These are phyloP conservation scores for Stachybotrys chartarum DNA, from an alignment of 2,329 filamentous ascomycete species.

Conservation along the genomic window DNA sequence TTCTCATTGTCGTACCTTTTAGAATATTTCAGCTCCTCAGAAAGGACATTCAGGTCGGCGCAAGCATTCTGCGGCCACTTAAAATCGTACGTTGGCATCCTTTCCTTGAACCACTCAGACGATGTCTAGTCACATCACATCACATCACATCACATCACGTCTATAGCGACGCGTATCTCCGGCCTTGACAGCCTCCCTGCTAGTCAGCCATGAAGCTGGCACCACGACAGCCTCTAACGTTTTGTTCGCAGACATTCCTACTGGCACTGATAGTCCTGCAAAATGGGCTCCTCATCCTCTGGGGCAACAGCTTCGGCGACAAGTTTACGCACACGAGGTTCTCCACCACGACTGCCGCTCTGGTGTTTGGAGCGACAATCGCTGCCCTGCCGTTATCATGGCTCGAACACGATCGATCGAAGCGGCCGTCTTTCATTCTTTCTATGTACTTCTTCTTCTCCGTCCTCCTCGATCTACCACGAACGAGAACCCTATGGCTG, in stretches of 20 bases:
- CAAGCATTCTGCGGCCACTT: background rate
- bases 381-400: slow-evolving; percentile 32
- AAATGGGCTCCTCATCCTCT: slow-evolving; percentile 2
- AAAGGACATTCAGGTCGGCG: slow-evolving; percentile 2
- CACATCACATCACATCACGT: no score
- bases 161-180: no score
- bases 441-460: slow-evolving; percentile 37
- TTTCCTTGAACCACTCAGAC: background rate
- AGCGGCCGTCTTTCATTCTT: slow-evolving; percentile 38
- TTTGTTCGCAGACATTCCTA: background rate
- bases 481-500: slow-evolving; percentile 35
- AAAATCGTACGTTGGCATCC: slow-evolving; percentile 3
- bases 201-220: no score
- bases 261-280: background rate
- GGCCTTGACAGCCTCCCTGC: no score
- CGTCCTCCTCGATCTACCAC: slow-evolving; percentile 35
- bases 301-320: slow-evolving; percentile 2
- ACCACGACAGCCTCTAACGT: background rate
- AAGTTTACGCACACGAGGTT: slow-evolving; percentile 3
- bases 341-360: slow-evolving; percentile 5
- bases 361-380: slow-evolving; percentile 9
- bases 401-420: slow-evolving; percentile 36
- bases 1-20: slow-evolving; percentile 4
- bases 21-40: background rate
- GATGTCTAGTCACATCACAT: no score